These are phyloP conservation scores for Nigrospora sphaerica DNA, from an alignment of 2,329 filamentous ascomycete species.

Conservation along the genomic window DNA sequence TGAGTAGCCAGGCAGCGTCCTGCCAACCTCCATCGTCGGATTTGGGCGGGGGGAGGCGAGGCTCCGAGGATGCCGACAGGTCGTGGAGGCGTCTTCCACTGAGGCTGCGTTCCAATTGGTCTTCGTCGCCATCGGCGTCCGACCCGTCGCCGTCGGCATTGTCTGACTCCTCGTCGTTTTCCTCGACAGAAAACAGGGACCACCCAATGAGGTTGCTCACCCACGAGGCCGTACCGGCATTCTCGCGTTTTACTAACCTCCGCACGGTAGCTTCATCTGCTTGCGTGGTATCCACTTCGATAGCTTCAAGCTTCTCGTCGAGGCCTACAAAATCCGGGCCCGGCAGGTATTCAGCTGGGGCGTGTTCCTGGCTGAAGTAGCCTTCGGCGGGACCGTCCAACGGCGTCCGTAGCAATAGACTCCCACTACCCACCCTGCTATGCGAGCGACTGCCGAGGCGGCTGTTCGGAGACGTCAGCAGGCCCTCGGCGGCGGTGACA, in stretches of 20 bases:
- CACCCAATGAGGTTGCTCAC: constrained; percentile 52
- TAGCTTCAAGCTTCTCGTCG: constrained; percentile 50
- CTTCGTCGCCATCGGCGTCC: constrained; percentile 28
- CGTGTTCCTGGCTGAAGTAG: constrained; percentile 30
- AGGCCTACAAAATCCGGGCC: constrained; percentile 59
- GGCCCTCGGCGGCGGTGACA: constrained; percentile 29
- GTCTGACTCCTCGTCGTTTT: constrained; percentile 46
- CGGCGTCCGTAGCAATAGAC: constrained; percentile 34
- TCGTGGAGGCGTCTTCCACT: constrained; percentile 32
- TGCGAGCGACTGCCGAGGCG: constrained; percentile 38
- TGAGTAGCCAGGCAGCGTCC: constrained; percentile 62
- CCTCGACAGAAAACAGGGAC: constrained; percentile 56
- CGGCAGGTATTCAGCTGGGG: constrained; percentile 27
- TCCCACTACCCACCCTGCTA: constrained; percentile 35
- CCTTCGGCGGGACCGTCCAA: constrained; percentile 32
- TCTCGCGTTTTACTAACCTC: constrained; percentile 46
- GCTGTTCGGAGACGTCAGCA: constrained; percentile 31
- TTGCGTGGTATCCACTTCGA: constrained; percentile 41
- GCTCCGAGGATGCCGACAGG: constrained; percentile 23
- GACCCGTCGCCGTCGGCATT: constrained; percentile 27
- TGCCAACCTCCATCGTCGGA: constrained; percentile 55
- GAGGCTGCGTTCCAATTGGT: constrained; percentile 23
- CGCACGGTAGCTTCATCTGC: constrained; percentile 54
- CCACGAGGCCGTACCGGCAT: constrained; percentile 48
- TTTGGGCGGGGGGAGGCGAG: constrained; percentile 40